Conservation (phyloP, 2,329 filamentous ascomycete genomes). For the Claviceps pusilla region DNA sequence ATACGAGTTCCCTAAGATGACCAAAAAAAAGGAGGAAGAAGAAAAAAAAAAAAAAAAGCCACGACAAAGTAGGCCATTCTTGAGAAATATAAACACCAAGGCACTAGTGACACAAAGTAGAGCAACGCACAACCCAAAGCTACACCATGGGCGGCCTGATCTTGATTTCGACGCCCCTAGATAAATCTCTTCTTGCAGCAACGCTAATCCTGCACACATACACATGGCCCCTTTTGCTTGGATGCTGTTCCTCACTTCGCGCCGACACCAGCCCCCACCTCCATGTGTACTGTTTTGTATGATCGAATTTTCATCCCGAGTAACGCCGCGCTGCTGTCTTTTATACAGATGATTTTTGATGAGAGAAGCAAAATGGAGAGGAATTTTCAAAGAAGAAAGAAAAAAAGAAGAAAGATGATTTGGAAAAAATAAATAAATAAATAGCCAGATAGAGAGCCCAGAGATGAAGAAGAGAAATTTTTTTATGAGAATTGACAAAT, state of each 20-base stretch:
- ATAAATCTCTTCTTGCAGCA: too few relatives aligned
- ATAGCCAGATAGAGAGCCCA: neutral
- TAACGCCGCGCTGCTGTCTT: slow-evolving; percentile 12
- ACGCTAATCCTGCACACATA: neutral
- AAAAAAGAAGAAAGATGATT: neutral
- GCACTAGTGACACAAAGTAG: neutral
- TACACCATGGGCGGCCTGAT: neutral
- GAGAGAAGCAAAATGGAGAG: neutral
- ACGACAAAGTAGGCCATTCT: too few relatives aligned
- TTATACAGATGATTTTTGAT: slow-evolving; percentile 5
- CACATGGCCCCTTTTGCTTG: neutral
- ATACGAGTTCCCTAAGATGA: too few relatives aligned
- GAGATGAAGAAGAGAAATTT: neutral
- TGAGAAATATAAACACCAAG: neutral
- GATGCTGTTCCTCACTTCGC: neutral
- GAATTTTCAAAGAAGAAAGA: slow-evolving; percentile 4
- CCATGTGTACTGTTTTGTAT: neutral
- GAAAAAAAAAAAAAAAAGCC: neutral
- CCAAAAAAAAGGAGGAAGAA: neutral
- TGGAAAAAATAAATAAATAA: neutral
- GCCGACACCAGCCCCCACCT: too few relatives aligned
- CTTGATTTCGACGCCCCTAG: neutral
- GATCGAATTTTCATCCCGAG: neutral
- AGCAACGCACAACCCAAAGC: neutral
- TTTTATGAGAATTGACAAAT: neutral